Percentiles rank a stretch among this genome's conserved stretches.
These are phyloP conservation scores for Medicago lupulina DNA, from an alignment of 306 rosid species.

Conservation along the genomic window DNA sequence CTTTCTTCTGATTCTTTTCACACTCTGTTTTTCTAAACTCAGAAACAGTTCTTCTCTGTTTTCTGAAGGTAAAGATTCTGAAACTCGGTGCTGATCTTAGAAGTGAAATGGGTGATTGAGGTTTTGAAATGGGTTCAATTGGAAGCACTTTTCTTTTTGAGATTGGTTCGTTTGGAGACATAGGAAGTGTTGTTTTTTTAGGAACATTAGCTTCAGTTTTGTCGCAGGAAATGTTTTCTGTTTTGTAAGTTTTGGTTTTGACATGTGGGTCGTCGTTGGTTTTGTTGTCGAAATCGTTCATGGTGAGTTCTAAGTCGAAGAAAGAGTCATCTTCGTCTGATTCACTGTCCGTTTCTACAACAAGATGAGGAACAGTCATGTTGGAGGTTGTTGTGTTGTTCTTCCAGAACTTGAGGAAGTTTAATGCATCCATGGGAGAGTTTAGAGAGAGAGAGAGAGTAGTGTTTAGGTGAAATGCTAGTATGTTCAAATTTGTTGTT, in stretches of 20 bases:
- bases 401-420: conserved; percentile 79
- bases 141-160: conserved; percentile 86
- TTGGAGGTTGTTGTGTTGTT: conserved; percentile 37
- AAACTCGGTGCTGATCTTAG: conserved; percentile 83
- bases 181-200: conserved; percentile 39
- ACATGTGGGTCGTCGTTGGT: conserved; percentile 15
- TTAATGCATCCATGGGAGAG: conserved; percentile 66
- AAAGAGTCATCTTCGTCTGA: conserved; percentile 80
- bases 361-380: conserved; percentile 46
- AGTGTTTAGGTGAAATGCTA: neutral
- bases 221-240: no score
- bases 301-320: conserved; percentile 79
- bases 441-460: neutral
- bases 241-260: neutral
- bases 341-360: conserved; percentile 49
- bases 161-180: conserved; percentile 57
- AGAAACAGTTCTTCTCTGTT: conserved; percentile 41
- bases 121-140: conserved; percentile 68
- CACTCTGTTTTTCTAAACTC: conserved; percentile 10
- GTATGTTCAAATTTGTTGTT: neutral
- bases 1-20: conserved; percentile 29
- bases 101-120: conserved; percentile 86
- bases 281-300: no score
- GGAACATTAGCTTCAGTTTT: conserved; percentile 34
- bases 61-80: conserved; percentile 65